phyloP scores from a whole-genome alignment of 345 rosid species.

The Chamaenerion angustifolium region DNA sequence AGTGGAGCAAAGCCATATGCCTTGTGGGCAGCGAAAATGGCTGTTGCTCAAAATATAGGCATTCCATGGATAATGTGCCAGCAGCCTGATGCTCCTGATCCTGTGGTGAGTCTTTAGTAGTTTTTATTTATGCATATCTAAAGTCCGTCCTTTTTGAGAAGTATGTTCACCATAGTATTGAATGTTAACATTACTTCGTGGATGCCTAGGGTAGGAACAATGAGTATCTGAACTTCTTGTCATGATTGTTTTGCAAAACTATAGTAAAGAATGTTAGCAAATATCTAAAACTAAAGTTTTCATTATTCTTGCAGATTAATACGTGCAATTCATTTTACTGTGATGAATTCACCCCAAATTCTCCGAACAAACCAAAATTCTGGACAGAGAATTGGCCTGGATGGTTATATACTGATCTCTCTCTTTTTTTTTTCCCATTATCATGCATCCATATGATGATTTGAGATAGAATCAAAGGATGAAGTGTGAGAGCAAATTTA shows the following conservation, averaged over 20 bases:
- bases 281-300: not conserved
- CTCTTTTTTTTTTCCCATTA: not conserved
- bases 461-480: no score
- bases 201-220: no score
- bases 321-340: conserved; percentile 71
- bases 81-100: conserved; percentile 63
- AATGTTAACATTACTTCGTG: no score
- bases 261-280: not conserved
- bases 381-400: conserved; percentile 99
- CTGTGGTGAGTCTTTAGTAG: conserved; percentile 40
- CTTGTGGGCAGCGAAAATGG: conserved; percentile 82
- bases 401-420: conserved; percentile 41
- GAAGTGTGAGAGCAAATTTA: no score
- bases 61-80: conserved; percentile 98
- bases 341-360: conserved; percentile 62
- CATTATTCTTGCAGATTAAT: conserved; percentile 10
- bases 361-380: conserved; percentile 77
- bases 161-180: no score
- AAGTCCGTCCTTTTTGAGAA: not conserved
- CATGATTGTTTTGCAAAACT: not conserved
- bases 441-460: no score
- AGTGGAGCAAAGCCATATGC: conserved; percentile 68
- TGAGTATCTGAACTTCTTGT: not conserved
- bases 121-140: not conserved
- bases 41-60: conserved; percentile 72